phyloP scores from a whole-genome alignment of 441 rosid species.

The Theobroma grandiflorum region DNA sequence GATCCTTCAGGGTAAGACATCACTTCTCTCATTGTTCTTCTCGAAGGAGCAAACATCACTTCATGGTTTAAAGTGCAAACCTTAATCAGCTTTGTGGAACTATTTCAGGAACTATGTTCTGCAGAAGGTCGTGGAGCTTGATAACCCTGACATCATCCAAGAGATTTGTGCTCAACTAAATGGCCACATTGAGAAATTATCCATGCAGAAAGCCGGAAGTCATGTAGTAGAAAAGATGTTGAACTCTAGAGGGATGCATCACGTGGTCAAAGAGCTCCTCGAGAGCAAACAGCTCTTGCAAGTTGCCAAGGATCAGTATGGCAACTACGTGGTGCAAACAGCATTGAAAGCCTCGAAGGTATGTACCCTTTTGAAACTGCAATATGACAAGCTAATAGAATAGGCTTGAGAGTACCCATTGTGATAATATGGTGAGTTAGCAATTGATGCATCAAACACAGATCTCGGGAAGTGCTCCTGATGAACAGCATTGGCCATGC shows the following conservation, averaged over 20 bases:
- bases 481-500: no score
- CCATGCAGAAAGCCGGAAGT: constrained; percentile 39
- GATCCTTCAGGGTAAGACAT: constrained; percentile 37
- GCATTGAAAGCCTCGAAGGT: constrained; percentile 29
- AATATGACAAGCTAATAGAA: no score
- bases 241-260: constrained; percentile 25
- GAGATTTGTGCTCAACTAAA: constrained; percentile 26
- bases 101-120: constrained; percentile 38
- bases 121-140: constrained; percentile 41
- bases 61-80: no score
- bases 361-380: background rate
- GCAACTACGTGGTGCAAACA: constrained; percentile 50
- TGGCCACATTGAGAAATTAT: constrained; percentile 33
- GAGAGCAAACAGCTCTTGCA: constrained; percentile 24
- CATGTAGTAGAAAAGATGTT: constrained; percentile 48
- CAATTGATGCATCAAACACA: no score
- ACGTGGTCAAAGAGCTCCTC: constrained; percentile 29
- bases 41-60: no score
- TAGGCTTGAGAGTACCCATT: no score
- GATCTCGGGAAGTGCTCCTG: no score
- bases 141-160: constrained; percentile 12
- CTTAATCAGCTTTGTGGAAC: background rate
- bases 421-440: no score
- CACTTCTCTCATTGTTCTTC: background rate
- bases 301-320: constrained; percentile 39